Evolutionary conservation across 768 basidiomycete genomes (phyloP).

Genomic region (Agaricus blazei): DNA sequence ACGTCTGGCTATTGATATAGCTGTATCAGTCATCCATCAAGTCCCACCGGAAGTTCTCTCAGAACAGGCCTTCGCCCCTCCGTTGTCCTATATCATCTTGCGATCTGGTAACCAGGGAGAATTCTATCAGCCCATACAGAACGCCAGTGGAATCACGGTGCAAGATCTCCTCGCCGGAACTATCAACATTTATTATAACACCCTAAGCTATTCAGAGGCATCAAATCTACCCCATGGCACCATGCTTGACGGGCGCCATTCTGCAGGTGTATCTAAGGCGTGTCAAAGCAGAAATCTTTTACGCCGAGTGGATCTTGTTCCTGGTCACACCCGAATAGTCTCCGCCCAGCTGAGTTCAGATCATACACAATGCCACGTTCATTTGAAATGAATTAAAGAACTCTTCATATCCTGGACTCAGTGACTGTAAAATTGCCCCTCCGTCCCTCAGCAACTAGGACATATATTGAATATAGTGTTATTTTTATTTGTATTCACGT

Average conservation of each 20-base stretch:
- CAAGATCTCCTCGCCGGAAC: conserved; percentile 5
- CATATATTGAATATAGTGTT: neutral
- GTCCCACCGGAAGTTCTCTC: neutral
- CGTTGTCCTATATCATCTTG: neutral
- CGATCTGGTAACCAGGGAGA: neutral
- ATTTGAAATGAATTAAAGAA: neutral
- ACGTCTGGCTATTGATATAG: neutral
- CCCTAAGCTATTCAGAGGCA: neutral
- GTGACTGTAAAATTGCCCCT: neutral
- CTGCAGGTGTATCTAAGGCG: neutral
- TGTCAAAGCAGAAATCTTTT: neutral
- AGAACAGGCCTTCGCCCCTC: conserved; percentile 2
- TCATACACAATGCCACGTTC: neutral
- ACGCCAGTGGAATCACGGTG: conserved; percentile 1
- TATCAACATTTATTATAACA: neutral
- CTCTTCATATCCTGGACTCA: neutral
- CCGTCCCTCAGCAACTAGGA: neutral
- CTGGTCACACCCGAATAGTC: neutral
- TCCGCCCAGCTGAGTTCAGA: neutral
- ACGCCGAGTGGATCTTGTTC: neutral
- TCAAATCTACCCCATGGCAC: neutral
- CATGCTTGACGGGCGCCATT: neutral
- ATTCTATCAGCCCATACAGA: neutral
- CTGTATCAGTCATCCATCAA: neutral
- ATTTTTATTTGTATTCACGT: neutral